Base-by-base conservation (phyloP, 2,329 filamentous ascomycete genomes). In the Cladosporium austrohemisphaericum region DNA sequence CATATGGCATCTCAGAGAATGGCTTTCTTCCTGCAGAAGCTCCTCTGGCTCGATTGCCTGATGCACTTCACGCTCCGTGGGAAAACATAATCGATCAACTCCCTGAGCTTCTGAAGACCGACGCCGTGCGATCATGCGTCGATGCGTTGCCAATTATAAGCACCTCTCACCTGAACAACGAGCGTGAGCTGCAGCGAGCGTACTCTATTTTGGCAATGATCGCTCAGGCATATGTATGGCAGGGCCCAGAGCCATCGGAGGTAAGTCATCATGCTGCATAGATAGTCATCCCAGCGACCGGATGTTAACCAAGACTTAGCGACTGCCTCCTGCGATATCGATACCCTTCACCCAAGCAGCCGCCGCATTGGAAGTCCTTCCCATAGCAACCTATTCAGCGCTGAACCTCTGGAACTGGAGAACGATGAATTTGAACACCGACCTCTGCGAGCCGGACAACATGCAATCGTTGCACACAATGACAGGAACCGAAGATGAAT, bases 331-430 rank as follows among this genome's bases (percentile, higher is more conserved):
- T 20, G 75, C 88, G 52, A 83, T 98, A 53, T 87, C 92, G 4
- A 79, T 90, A 22, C 92, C 93, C 0, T 79, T 96, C 55, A 76
- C 95, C 25, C 73, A 84, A 55, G 78, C 94, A 36, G 90, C 88
- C 55, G 73, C 80, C 26, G 56, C 56, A 52, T 79, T 97, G 22
- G 88, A 96, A 62, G 76, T 97, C 19, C 90, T 88, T 4, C 88
- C 92, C 1, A 90, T 97, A 22, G 92, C 91, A 36, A 96, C 92
- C 16, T 98, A 96, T 65, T 89, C 93, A 4, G 88, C 85, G 4
- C 76, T 95, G 3, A 92, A 88, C 59, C 76, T 98, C 25, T 98
- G 93, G 93, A 98, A 98, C 71, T 97, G 88, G 75, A 90, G 88
- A 67, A 86, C 89, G 1, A 78, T 96, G 47, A 93, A 95, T 63